Base-by-base conservation (phyloP, 2,329 filamentous ascomycete species). In the Purpureocillium lavendulum region DNA sequence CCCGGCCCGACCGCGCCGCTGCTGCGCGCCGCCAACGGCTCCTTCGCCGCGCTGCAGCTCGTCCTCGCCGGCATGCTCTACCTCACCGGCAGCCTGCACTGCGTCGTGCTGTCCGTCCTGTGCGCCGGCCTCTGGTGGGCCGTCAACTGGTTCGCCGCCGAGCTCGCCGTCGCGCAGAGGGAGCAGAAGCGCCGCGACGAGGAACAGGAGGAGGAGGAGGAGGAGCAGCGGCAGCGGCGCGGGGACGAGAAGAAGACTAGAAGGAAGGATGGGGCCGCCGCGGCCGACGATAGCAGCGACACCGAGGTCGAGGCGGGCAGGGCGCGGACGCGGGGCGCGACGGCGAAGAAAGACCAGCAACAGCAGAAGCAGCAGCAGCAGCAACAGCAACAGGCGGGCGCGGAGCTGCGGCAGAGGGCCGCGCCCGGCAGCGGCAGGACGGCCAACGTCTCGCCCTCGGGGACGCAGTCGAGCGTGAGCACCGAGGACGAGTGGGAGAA, bases 401-500 rank as follows among this genome's bases (percentile, higher is more conserved):
- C 21, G 21, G 62, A 72, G 46, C 55, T 78, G 48, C 77, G 73
- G 61, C 68, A 67, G 37, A 66, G 70, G 34, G 51, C 66, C 35
- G 45, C 24, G 10, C 13, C 9, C 7, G 16, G 14, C 13, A 58
- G 45, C 34, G 40, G 47, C 50, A 42, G 44, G 43, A 45, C 50
- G 42, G 44, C 51, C 33, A 51, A 60, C 35, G 58, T 43, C 12
- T 41, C 63, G 37, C 29, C 37, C 18, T 26, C 13, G 4, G 70
- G 67, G 30, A 67, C 65, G 17, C 75, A 71, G 58, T 79, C 74
- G 34, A 70, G 73, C 38, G 71, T 62, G 15, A 90, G 87, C 62
- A 96, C 89, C 4, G 90, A 97, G 65, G 90, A 90, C 55, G 90
- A 97, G 65, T 97, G 90, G 90, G 90, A 96, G 69, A 94, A 92